Conservation (phyloP, 208 protist species). For the Wallacemonas rigidus region DNA sequence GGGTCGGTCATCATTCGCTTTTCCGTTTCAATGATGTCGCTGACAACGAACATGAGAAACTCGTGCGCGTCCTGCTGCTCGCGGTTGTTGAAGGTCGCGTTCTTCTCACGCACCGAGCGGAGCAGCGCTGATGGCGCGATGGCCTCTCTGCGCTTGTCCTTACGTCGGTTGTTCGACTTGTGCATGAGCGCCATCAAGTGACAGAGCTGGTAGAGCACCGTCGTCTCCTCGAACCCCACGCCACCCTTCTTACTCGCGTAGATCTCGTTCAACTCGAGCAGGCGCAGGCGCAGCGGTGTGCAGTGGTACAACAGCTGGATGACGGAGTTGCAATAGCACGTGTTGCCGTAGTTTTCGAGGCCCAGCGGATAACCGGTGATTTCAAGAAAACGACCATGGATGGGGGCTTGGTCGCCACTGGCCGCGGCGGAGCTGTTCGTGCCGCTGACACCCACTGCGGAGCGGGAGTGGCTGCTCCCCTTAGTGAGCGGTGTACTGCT, state of each 20-base stretch:
- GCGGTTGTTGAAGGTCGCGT: conserved; percentile 71
- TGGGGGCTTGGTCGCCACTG: conserved; percentile 10
- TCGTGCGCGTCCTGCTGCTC: conserved; percentile 93
- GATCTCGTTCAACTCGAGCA: conserved; percentile 74
- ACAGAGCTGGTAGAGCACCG: conserved; percentile 64
- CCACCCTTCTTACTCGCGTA: conserved; percentile 56
- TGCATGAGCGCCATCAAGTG: conserved; percentile 83
- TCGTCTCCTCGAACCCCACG: conserved; percentile 62
- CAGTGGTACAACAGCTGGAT: conserved; percentile 92
- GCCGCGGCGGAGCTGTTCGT: conserved; percentile 4
- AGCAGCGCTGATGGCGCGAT: conserved; percentile 57
- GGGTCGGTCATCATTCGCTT: conserved; percentile 69
- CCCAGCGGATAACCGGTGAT: conserved; percentile 77
- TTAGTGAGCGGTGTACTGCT: not conserved
- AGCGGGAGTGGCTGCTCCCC: not conserved
- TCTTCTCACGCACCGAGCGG: conserved; percentile 45
- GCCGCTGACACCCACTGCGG: not conserved
- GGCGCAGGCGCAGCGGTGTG: conserved; percentile 70
- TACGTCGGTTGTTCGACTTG: conserved; percentile 73
- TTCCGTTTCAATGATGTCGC: conserved; percentile 82
- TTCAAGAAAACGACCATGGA: conserved; percentile 73
- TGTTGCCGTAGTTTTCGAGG: conserved; percentile 92
- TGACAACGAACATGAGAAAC: conserved; percentile 89
- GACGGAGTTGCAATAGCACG: conserved; percentile 91
- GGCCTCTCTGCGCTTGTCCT: conserved; percentile 37